Conservation (phyloP, 768 basidiomycete species). For the Panaeolus papilionaceus region DNA sequence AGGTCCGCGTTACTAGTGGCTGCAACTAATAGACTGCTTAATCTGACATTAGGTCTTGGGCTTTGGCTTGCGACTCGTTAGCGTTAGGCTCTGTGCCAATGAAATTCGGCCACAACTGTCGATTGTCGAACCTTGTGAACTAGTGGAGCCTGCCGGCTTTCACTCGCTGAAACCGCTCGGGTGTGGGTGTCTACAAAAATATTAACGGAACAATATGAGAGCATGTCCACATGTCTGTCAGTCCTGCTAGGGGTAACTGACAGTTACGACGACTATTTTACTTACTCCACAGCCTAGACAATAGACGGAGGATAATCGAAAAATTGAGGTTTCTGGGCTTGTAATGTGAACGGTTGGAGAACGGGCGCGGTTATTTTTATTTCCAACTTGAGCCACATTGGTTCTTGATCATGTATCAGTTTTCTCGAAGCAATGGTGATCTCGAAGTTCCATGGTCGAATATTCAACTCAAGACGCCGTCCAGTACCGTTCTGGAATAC, state of each 20-base stretch:
- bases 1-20: neutral
- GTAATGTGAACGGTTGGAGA: neutral
- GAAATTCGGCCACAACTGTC: neutral
- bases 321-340: neutral
- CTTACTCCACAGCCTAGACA: neutral
- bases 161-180: too few species aligned
- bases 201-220: too few species aligned
- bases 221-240: neutral
- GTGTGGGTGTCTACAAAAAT: too few species aligned
- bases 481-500: neutral
- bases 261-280: neutral
- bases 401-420: neutral
- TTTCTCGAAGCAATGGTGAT: neutral
- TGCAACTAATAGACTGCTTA: neutral
- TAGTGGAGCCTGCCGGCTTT: neutral
- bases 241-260: neutral
- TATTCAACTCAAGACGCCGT: neutral
- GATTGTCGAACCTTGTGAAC: conserved; percentile 8
- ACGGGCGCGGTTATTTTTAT: neutral
- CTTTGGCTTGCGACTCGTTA: neutral
- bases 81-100: neutral
- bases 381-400: neutral
- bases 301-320: neutral
- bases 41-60: neutral
- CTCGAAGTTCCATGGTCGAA: neutral